Evolutionary conservation across 73 alveolate genomes (phyloP).

Genomic region (Tetrahymena malaccensis): DNA sequence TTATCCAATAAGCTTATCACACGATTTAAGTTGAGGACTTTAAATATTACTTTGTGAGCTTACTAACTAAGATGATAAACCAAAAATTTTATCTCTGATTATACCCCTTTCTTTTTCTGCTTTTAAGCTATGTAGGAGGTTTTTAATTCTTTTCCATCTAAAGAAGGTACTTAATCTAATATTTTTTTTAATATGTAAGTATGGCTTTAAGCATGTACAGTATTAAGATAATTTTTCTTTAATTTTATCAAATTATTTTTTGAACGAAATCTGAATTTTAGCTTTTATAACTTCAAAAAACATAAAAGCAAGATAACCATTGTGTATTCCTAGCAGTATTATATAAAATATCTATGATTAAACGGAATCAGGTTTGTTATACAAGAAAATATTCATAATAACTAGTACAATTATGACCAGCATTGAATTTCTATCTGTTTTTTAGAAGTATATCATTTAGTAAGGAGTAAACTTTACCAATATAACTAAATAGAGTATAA

Average conservation of each 20-base stretch:
- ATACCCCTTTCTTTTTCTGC: neutral
- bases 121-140: neutral
- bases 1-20: neutral
- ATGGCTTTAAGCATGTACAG: neutral
- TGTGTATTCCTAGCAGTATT: neutral
- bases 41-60: neutral
- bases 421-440: neutral
- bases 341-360: neutral
- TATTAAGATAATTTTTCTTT: neutral
- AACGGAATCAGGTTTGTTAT: neutral
- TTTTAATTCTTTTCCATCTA: neutral
- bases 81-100: neutral
- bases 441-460: neutral
- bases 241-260: neutral
- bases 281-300: neutral
- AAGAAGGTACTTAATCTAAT: neutral
- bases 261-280: neutral
- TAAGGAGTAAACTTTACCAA: neutral
- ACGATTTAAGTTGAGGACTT: neutral
- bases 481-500: neutral
- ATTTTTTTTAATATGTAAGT: neutral
- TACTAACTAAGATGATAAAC: neutral
- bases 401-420: neutral
- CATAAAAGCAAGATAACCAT: neutral
- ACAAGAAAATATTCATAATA: neutral